Percentiles rank a stretch among this genome's conserved stretches.
Conservation (phyloP, 1,139 yeast genomes). For the Entelexis sorbosivorans region DNA sequence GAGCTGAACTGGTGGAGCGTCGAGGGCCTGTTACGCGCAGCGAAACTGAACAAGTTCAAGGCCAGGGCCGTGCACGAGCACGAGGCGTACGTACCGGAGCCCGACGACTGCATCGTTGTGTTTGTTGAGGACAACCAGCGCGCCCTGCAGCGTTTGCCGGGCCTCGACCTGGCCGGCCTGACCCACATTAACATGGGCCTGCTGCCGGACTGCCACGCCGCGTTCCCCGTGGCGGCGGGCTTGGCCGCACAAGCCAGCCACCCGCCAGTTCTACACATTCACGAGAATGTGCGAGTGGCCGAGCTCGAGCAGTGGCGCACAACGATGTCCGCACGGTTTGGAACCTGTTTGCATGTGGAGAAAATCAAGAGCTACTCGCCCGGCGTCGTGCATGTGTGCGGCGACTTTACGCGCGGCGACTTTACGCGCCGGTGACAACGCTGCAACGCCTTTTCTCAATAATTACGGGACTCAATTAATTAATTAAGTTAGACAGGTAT, state of each 20-base stretch:
- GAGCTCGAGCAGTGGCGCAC: constrained; percentile 35
- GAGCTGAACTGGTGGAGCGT: constrained; percentile 81
- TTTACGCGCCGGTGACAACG: not conserved
- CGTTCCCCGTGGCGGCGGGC: constrained; percentile 44
- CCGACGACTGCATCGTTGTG: constrained; percentile 33
- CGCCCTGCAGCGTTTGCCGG: constrained; percentile 37
- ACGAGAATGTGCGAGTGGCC: constrained; percentile 53
- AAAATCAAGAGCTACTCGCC: constrained; percentile 80
- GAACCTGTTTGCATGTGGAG: constrained; percentile 34
- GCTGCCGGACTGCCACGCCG: constrained; percentile 53
- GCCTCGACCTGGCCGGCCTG: constrained; percentile 26
- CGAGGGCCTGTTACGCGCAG: constrained; percentile 54
- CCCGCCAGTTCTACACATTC: constrained; percentile 47
- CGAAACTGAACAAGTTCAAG: constrained; percentile 37
- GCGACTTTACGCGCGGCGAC: constrained; percentile 23
- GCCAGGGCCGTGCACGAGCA: constrained; percentile 31
- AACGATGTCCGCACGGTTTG: constrained; percentile 21
- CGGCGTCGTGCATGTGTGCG: constrained; percentile 59
- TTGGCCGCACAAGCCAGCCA: constrained; percentile 18
- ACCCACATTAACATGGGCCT: constrained; percentile 69
- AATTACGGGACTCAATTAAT: no score
- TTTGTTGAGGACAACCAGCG: constrained; percentile 54
- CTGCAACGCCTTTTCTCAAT: no score
- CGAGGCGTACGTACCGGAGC: constrained; percentile 28
- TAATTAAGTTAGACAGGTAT: no score